Base-by-base conservation (phyloP, 768 basidiomycete genomes). In the Clitopilus hobsonii region DNA sequence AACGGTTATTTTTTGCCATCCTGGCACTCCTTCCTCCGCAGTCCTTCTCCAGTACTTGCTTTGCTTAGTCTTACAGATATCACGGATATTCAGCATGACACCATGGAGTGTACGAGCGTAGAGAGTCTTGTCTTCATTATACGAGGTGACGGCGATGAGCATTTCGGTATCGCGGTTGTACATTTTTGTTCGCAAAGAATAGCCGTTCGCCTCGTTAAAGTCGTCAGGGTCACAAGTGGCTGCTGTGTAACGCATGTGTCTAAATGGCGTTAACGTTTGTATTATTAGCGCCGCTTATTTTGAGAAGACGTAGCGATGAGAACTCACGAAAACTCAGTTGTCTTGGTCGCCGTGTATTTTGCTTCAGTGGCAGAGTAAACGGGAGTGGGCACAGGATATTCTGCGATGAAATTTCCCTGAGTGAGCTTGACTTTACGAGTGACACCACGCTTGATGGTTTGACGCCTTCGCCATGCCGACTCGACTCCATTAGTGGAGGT, bases 41-140 rank as follows among this genome's bases (percentile, higher is more conserved):
- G 80, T 81, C 56, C 84, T 80, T 41, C 87, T 80, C 91, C 94
- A 94, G 72, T 89, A 96, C 69, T 94, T 94, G 58, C 89, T 92
- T 65, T 90, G 89, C 69, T 95, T 95, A 38, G 92, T 94, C 73
- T 89, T 94, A 82, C 94, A 95, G 61, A 98, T 98, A 63, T 98
- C 90, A 60, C 95, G 89, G 58, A 98, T 96, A 71, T 99, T 98
- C 58, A 96, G 71, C 95, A 98, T 98, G 63, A 98, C 88, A 59
- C 91, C 91, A 65, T 98, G 96, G 36, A 98, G 77, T 0, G 96
- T 98, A 60, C 89, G 86, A 24, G 91, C 84, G 65, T 93, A 91
- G n/a, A 93, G 81, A 5, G 84, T 86, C 76, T 93, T 94, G 80
- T 94, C 91, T 69, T 94, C 92, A 59, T 94, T 93, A 74, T 93